A percentile compares a stretch with the other conserved stretches of the same genome.
phyloP scores from a whole-genome alignment of 192 early-diverging fungal species.

The Blastocladiella britannica region DNA sequence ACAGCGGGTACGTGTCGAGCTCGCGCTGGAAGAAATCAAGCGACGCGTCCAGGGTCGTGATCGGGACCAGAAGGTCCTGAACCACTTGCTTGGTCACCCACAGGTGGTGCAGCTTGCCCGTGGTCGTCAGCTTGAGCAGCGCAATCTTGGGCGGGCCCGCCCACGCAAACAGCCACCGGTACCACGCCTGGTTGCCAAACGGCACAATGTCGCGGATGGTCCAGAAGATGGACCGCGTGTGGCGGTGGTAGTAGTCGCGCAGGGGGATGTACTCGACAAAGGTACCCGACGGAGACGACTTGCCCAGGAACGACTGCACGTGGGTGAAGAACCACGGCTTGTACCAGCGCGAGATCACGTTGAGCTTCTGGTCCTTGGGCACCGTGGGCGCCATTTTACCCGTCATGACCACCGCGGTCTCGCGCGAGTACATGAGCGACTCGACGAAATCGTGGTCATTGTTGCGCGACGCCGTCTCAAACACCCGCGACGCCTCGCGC shows the following conservation, averaged over 20 bases:
- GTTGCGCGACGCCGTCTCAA: not conserved
- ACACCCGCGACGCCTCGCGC: constrained; percentile 13
- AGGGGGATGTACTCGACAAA: constrained; percentile 19
- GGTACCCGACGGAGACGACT: not conserved
- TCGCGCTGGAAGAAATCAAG: constrained; percentile 14
- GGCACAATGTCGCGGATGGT: constrained; percentile 15
- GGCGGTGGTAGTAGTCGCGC: constrained; percentile 21
- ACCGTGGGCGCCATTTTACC: constrained; percentile 14
- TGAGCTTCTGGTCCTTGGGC: constrained; percentile 7
- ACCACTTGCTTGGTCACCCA: constrained; percentile 13
- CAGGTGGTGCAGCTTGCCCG: constrained; percentile 9
- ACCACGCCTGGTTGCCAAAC: constrained; percentile 16
- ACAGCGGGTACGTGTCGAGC: constrained; percentile 16
- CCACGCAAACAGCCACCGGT: constrained; percentile 16
- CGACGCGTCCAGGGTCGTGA: constrained; percentile 10
- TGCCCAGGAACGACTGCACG: constrained; percentile 8
- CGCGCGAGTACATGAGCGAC: constrained; percentile 13
- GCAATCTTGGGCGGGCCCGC: constrained; percentile 13
- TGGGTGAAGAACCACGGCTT: constrained; percentile 25
- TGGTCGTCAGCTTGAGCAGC: constrained; percentile 14
- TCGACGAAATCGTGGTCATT: constrained; percentile 9
- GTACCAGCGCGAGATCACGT: constrained; percentile 14
- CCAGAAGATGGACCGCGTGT: constrained; percentile 22
- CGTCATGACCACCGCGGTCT: constrained; percentile 15
- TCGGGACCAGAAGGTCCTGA: constrained; percentile 16